Percentiles rank a stretch among this genome's conserved stretches.
Conservation (phyloP, 1,284 basidiomycete species). For the Tilletiopsis washingtonensis region DNA sequence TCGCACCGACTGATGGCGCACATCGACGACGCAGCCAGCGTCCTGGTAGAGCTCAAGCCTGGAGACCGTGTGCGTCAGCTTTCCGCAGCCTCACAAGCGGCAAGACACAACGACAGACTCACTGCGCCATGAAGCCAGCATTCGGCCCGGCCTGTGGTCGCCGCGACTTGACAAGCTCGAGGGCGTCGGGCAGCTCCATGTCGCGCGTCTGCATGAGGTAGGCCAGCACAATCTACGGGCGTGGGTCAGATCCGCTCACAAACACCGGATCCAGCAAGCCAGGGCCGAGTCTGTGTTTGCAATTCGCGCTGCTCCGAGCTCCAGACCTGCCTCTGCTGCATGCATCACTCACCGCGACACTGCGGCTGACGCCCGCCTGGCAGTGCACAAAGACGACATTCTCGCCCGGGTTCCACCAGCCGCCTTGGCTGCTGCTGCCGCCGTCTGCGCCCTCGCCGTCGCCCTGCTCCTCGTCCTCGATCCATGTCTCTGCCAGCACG, state of each 20-base stretch:
- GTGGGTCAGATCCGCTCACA: too few species aligned
- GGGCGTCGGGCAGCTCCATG: constrained; percentile 38
- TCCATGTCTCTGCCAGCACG: constrained; percentile 29
- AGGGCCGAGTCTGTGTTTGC: too few species aligned
- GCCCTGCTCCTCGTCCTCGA: constrained; percentile 7
- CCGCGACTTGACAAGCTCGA: constrained; percentile 34
- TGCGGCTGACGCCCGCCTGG: constrained; percentile 48
- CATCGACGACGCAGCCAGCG: constrained; percentile 43
- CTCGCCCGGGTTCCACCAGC: constrained; percentile 23
- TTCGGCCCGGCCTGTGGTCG: constrained; percentile 43
- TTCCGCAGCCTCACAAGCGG: too few species aligned
- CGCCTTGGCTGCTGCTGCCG: constrained; percentile 5
- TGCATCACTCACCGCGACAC: constrained; percentile 21
- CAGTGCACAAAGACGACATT: constrained; percentile 48
- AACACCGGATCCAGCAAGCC: too few species aligned
- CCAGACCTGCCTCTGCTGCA: too few species aligned
- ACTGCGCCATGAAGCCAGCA: constrained; percentile 46
- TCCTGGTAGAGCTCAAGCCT: constrained; percentile 48
- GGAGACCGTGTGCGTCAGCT: too few species aligned
- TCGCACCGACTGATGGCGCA: constrained; percentile 45
- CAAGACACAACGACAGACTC: too few species aligned
- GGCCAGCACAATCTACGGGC: constrained; percentile 43
- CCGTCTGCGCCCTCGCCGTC: background rate
- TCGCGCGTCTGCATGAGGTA: constrained; percentile 46
- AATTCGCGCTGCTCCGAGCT: too few species aligned